A percentile compares a stretch with the other conserved stretches of the same genome.
Evolutionary conservation across 2,329 filamentous ascomycete genomes (phyloP).

Genomic region (Bipolaris cookei): DNA sequence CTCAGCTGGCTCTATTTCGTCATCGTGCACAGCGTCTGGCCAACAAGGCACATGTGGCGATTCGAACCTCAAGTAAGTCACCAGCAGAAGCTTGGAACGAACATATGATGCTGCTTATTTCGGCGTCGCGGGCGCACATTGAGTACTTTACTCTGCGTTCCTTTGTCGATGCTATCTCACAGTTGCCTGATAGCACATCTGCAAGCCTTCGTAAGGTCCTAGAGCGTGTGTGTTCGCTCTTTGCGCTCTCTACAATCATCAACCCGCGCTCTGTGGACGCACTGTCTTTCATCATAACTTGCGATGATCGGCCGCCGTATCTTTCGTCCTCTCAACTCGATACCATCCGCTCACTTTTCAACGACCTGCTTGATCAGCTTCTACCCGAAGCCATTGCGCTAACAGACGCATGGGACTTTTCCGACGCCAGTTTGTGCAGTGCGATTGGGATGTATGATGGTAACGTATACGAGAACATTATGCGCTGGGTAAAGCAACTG

Average conservation of each 20-base stretch:
- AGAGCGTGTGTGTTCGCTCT: slow-evolving; percentile 51
- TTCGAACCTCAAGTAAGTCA: slow-evolving; percentile 10
- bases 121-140: slow-evolving; percentile 32
- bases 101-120: slow-evolving; percentile 37
- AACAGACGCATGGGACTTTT: slow-evolving; percentile 59
- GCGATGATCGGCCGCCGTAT: background rate
- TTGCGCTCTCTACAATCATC: slow-evolving; percentile 53
- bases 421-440: slow-evolving; percentile 59
- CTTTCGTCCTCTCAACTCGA: slow-evolving; percentile 42
- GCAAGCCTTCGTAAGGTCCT: slow-evolving; percentile 10
- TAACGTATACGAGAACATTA: slow-evolving; percentile 58
- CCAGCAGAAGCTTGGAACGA: slow-evolving; percentile 33
- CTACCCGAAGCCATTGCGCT: slow-evolving; percentile 57
- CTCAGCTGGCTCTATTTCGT: slow-evolving; percentile 33
- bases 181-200: slow-evolving; percentile 16
- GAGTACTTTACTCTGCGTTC: slow-evolving; percentile 35
- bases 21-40: slow-evolving; percentile 29
- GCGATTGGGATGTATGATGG: slow-evolving; percentile 58
- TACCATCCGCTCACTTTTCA: slow-evolving; percentile 38
- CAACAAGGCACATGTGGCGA: slow-evolving; percentile 9
- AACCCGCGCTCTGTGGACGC: slow-evolving; percentile 33
- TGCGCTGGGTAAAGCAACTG: slow-evolving; percentile 37
- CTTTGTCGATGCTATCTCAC: slow-evolving; percentile 16
- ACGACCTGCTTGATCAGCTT: slow-evolving; percentile 51
- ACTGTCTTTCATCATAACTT: slow-evolving; percentile 35